A percentile compares a stretch with the other conserved stretches of the same genome.
phyloP scores from a whole-genome alignment of 148 eudicot species.

The Fagopyrum esculentum region DNA sequence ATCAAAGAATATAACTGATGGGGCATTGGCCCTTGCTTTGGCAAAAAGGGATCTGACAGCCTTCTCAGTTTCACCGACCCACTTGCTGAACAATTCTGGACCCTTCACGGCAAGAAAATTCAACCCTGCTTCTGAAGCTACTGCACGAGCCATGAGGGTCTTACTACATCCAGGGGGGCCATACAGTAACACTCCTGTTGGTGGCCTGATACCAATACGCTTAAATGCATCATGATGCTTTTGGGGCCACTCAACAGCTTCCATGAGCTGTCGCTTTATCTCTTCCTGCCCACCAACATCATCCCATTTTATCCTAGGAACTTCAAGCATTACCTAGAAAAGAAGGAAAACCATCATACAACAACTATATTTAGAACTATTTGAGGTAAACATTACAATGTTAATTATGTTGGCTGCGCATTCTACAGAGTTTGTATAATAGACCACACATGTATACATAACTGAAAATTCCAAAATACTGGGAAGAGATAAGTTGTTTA shows the following conservation, averaged over 20 bases:
- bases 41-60: constrained; percentile 80
- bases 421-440: not conserved
- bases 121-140: constrained; percentile 87
- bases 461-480: not conserved
- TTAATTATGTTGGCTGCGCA: not conserved
- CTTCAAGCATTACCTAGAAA: constrained; percentile 72
- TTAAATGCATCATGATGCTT: constrained; percentile 75
- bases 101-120: constrained; percentile 97
- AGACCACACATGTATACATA: not conserved
- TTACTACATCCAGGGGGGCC: constrained; percentile 99
- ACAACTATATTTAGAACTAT: not conserved
- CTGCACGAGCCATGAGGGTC: constrained; percentile 96
- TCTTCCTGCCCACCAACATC: constrained; percentile 95
- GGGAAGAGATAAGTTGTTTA: constrained; percentile 24
- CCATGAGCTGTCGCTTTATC: constrained; percentile 81
- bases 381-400: not conserved
- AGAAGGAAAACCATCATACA: constrained; percentile 12
- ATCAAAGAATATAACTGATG: constrained; percentile 91
- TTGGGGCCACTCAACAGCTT: constrained; percentile 97
- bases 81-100: constrained; percentile 94
- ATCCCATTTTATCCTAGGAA: constrained; percentile 88
- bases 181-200: constrained; percentile 81
- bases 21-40: constrained; percentile 93
- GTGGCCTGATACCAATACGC: constrained; percentile 82
- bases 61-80: constrained; percentile 99